Evolutionary conservation across 805 yeast species (phyloP).

Genomic region (Kodamaea fukazawae): DNA sequence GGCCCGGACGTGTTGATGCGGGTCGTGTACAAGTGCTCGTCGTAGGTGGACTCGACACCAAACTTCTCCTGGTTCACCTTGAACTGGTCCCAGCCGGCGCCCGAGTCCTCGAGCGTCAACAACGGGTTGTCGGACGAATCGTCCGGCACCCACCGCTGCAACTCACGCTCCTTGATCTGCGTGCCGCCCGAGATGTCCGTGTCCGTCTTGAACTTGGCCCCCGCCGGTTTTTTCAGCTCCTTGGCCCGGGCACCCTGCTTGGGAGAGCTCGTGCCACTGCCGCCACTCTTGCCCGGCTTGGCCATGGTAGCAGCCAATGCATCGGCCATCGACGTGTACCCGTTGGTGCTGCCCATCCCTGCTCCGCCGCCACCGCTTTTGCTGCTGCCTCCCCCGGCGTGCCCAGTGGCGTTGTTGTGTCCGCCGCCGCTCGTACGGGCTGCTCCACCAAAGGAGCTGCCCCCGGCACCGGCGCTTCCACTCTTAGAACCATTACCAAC

Average conservation of each 20-base stretch:
- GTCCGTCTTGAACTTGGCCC: conserved; percentile 67
- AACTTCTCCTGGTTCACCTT: conserved; percentile 85
- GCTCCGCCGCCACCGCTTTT: conserved; percentile 13
- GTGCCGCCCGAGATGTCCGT: conserved; percentile 65
- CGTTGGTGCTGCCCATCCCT: conserved; percentile 40
- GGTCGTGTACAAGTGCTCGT: conserved; percentile 87
- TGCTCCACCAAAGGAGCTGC: conserved; percentile 1
- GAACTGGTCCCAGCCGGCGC: conserved; percentile 84
- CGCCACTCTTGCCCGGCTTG: background rate
- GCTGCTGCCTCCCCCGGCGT: background rate
- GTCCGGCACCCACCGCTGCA: conserved; percentile 85
- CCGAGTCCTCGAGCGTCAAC: conserved; percentile 37
- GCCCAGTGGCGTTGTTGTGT: no score
- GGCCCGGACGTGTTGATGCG: conserved; percentile 67
- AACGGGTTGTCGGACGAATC: conserved; percentile 34
- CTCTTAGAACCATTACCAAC: conserved; percentile 4
- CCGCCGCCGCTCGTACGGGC: no score
- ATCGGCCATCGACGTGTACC: conserved; percentile 8
- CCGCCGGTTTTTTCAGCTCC: background rate
- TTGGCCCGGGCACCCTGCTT: conserved; percentile 13
- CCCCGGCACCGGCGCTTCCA: conserved; percentile 4
- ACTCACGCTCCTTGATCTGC: conserved; percentile 60
- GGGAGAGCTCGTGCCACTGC: conserved; percentile 22
- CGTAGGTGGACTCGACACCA: conserved; percentile 80
- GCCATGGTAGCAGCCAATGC: conserved; percentile 10